Evolutionary conservation across 306 rosid genomes (phyloP), one percentile per base, ranked within the genome.

Genomic region (Elaeagnus macrophylla): DNA sequence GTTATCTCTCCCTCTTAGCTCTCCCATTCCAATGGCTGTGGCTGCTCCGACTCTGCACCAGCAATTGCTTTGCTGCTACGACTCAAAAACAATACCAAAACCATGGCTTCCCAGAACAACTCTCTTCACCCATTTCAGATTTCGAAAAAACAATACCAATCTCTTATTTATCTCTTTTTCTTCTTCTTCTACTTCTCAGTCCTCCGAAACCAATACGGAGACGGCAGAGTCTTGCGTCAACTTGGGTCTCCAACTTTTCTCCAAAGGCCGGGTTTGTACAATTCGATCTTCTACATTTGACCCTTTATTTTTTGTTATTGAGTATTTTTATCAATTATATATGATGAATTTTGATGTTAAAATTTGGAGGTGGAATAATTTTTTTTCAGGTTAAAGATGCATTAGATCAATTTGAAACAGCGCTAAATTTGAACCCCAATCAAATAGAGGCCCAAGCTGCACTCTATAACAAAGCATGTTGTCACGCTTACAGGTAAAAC

Each of bases 391-490:
- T 91, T 72, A 87, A 84, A 79, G 96, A 87, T 80, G 99, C 96
- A 62, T 79, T 91, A 45, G 39, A 48, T 19, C 94, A 87, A 74
- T 91, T 91, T 74, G 99, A 91, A 58, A 75, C 81, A 39, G 99
- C 99, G 20, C 82, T 91, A 41, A 52, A 72, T 46, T 77, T 91
- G 78, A 66, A 82, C 67, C 99, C 99, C 48, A 87, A 84, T 66
- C 83, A 91, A 9, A 50, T 78, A 69, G 99, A 91, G 61, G 86
- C 93, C 38, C 96, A 91, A 73, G 99, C 99, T 62, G 99, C 96
- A 6, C 63, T 82, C 17, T 91, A 91, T 69, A 91, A 91, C 77
- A 91, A 91, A 80, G 99, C 99, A 48, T 91, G 99, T 63, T 91
- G 99, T 53, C 95, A 80, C 56, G 96, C 99, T 58, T 91, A 91